Evolutionary conservation across 305 asterid genomes (phyloP), one percentile per base, ranked within the genome.

Genomic region (Fraxinus xanthoxyloides): DNA sequence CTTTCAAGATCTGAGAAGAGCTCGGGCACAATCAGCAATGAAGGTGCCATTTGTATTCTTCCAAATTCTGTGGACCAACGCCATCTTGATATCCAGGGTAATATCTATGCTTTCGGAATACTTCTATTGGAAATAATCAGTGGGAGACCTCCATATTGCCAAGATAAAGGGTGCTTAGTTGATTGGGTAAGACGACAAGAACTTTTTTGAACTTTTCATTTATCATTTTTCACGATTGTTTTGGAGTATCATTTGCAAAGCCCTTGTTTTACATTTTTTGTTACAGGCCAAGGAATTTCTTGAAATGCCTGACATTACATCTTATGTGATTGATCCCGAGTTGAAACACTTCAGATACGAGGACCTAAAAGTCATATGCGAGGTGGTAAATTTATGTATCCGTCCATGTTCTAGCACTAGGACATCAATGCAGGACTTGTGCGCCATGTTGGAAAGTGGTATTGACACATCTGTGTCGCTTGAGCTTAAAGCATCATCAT

Each of bases 81-180:
- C 7, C 90, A 86, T 77, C 89, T 90, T 0, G 95, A 94, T 85
- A 77, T 92, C 79, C 93, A 93, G 85, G 97, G 97, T 7, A 97
- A 97, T 78, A 87, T 87, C 5, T 93, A 92, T 30, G 97, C 96
- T 4, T 95, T 97, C 65, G 99, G 98, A 74, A 86, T 93, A 75
- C 94, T 97, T 8, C 87, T 97, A 54, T 94, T 93, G 26, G 98
- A 97, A 88, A 89, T 97, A 7, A 83, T 97, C 82, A 94, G 98
- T n/a, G 99, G 98, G 23, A 87, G 99, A 79, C 98, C 97, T 83
- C 92, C 98, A 15, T 90, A 93, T 84, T 89, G 92, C 84, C 91
- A 92, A 87, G 97, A 92, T 78, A 90, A 92, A 86, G 99, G 98
- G 19, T 87, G 87, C 92, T 82, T 97, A 80, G 90, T 92, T 36